Percentiles rank a stretch among this genome's conserved stretches.
Evolutionary conservation across 208 protist species (phyloP).

Genomic region (Novymonas esmeraldas): DNA sequence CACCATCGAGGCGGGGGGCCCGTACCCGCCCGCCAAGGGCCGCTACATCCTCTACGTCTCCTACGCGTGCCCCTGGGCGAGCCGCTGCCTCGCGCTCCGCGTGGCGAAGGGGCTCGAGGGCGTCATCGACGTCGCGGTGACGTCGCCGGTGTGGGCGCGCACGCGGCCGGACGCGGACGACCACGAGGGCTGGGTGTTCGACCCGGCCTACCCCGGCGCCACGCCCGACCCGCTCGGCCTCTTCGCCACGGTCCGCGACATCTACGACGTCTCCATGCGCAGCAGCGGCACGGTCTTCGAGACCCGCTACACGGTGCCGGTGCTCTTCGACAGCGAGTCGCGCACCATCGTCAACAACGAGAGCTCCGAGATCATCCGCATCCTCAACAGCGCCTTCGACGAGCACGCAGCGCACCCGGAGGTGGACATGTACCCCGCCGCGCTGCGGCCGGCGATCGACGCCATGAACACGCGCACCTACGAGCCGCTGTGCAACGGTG

Average conservation of each 20-base stretch:
- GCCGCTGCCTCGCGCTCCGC: constrained; percentile 52
- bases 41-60: constrained; percentile 91
- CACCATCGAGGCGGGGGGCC: constrained; percentile 38
- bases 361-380: constrained; percentile 86
- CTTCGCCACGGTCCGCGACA: too few species aligned
- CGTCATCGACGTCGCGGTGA: constrained; percentile 52
- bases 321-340: constrained; percentile 91
- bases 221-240: too few species aligned
- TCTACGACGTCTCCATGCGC: constrained; percentile 72
- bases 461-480: too few species aligned
- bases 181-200: too few species aligned
- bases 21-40: constrained; percentile 45
- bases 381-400: constrained; percentile 85
- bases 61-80: constrained; percentile 90
- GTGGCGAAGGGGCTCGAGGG: constrained; percentile 65
- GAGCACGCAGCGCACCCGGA: constrained; percentile 49
- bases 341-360: constrained; percentile 93
- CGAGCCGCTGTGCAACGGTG: too few species aligned
- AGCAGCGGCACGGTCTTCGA: constrained; percentile 45
- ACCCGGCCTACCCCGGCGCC: too few species aligned
- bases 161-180: constrained; percentile 53
- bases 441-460: too few species aligned
- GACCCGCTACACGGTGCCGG: constrained; percentile 79
- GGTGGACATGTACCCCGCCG: constrained; percentile 73
- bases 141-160: constrained; percentile 52